Evolutionary conservation across 2,329 filamentous ascomycete genomes (phyloP).

Genomic region (Mycosphaerella arachidis): DNA sequence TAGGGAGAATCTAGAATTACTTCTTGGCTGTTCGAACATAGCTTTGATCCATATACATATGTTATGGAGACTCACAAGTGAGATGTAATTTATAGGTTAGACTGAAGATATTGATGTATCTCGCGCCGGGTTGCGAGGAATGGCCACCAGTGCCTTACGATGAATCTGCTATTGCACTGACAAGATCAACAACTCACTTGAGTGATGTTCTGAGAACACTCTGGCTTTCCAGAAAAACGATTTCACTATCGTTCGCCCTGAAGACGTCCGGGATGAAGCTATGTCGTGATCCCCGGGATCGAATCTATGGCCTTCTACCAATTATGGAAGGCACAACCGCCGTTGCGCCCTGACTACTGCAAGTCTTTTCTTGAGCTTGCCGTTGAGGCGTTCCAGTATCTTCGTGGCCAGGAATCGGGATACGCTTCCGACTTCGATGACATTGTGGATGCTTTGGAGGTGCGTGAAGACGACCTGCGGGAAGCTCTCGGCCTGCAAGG

Average conservation of each 20-base stretch:
- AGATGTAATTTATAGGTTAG: no score
- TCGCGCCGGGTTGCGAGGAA: neutral
- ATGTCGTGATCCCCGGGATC: neutral
- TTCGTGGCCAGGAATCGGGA: neutral
- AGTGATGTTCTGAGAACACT: no score
- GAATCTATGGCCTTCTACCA: neutral
- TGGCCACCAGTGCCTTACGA: neutral
- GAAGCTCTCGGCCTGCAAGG: no score
- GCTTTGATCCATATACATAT: neutral
- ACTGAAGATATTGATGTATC: neutral
- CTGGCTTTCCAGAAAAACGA: neutral
- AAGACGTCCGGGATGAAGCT: neutral
- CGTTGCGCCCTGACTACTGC: neutral
- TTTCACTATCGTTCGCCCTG: neutral
- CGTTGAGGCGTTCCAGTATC: neutral
- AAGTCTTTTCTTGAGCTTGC: neutral
- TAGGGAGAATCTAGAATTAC: neutral
- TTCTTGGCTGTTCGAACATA: neutral
- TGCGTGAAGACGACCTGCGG: neutral
- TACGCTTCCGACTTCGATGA: neutral
- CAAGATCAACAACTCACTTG: no score
- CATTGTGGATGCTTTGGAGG: neutral
- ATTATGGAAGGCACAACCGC: neutral
- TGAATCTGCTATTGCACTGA: neutral
- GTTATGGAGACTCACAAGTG: neutral